Percentiles rank a stretch among this genome's conserved stretches.
Conservation (phyloP, 2,329 filamentous ascomycete genomes). For the Microascus cirrosus region DNA sequence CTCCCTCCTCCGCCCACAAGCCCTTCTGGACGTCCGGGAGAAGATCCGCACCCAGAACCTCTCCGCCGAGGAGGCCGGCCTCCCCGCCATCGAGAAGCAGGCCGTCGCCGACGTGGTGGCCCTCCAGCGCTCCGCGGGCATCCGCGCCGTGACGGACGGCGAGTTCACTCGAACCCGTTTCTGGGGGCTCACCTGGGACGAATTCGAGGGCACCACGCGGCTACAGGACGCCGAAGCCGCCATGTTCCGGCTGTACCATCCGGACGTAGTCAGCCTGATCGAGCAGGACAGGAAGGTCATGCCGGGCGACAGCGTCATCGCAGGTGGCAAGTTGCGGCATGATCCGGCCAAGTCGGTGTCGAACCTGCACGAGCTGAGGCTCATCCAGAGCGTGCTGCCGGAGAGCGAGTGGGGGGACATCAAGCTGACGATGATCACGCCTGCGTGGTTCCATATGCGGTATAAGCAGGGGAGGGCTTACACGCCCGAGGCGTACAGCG, state of each 20-base stretch:
- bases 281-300: constrained; percentile 41
- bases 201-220: constrained; percentile 35
- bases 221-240: constrained; percentile 37
- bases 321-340: constrained; percentile 33
- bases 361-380: constrained; percentile 37
- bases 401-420: constrained; percentile 36
- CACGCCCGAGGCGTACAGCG: constrained; percentile 13
- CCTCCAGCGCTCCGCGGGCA: constrained; percentile 55
- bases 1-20: constrained; percentile 58
- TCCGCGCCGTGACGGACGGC: constrained; percentile 58
- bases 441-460: constrained; percentile 23
- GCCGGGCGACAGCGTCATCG: constrained; percentile 44
- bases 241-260: constrained; percentile 44
- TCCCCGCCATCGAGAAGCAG: constrained; percentile 51
- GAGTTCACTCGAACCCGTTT: constrained; percentile 51
- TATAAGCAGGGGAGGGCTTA: constrained; percentile 15
- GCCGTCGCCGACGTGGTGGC: constrained; percentile 57
- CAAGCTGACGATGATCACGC: constrained; percentile 43
- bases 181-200: constrained; percentile 43
- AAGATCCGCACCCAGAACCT: constrained; percentile 18
- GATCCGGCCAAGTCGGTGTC: constrained; percentile 26
- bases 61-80: constrained; percentile 40
- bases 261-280: constrained; percentile 41
- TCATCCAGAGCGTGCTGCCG: constrained; percentile 33
- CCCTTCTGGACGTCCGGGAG: constrained; percentile 18